Evolutionary conservation across 2,329 filamentous ascomycete genomes (phyloP).

Genomic region (Aspergillus carbonarius): DNA sequence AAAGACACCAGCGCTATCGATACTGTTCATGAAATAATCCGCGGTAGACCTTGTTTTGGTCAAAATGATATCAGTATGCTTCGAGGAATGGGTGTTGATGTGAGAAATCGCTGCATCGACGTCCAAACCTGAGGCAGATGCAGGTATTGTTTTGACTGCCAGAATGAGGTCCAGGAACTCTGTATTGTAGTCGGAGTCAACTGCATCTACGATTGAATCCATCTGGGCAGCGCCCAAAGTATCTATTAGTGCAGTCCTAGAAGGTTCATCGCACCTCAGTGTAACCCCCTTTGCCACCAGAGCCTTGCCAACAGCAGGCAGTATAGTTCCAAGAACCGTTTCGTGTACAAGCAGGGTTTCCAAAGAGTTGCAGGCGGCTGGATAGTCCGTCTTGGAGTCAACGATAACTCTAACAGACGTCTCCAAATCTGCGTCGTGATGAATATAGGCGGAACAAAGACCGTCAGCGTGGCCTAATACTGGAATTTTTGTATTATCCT

Average conservation of each 20-base stretch:
- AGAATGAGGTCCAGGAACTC: conserved; percentile 86
- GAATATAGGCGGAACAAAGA: conserved; percentile 82
- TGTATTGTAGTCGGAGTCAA: conserved; percentile 73
- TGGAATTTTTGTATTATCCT: conserved; percentile 86
- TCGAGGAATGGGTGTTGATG: conserved; percentile 88
- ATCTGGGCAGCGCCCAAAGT: conserved; percentile 46
- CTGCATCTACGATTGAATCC: conserved; percentile 62
- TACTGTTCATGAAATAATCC: conserved; percentile 76
- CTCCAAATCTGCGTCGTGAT: conserved; percentile 69
- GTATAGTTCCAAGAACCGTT: conserved; percentile 62
- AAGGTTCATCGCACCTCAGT: conserved; percentile 73
- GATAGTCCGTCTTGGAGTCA: conserved; percentile 92
- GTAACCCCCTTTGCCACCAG: conserved; percentile 75
- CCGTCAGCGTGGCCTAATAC: conserved; percentile 96
- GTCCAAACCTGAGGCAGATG: conserved; percentile 30
- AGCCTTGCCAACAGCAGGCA: conserved; percentile 71
- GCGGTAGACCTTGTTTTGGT: conserved; percentile 68
- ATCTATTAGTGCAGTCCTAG: conserved; percentile 62
- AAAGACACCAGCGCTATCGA: conserved; percentile 91
- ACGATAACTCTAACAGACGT: conserved; percentile 76
- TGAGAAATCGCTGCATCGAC: conserved; percentile 75
- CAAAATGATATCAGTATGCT: conserved; percentile 91
- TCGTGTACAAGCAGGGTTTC: conserved; percentile 88
- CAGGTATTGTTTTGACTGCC: conserved; percentile 74
- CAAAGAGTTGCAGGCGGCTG: conserved; percentile 91